phyloP scores from a whole-genome alignment of 2,329 filamentous ascomycete species.

The Colletotrichum sp. region DNA sequence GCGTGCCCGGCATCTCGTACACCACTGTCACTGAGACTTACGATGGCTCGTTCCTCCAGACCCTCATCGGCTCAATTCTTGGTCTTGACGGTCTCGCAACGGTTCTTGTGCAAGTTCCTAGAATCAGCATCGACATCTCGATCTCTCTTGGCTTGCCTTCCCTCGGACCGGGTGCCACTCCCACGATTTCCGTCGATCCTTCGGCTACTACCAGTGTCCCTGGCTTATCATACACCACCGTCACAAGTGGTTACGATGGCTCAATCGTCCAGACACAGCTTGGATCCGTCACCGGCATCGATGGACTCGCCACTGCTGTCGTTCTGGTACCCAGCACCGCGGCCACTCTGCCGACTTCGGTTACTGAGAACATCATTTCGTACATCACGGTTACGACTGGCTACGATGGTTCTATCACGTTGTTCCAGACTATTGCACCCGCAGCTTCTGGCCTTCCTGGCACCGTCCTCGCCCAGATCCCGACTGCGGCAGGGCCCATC shows the following conservation, averaged over 20 bases:
- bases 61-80: not conserved
- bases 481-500: not conserved
- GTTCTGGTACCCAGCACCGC: not conserved
- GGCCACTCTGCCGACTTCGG: not conserved
- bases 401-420: not conserved
- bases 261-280: not conserved
- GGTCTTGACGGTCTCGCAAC: not conserved
- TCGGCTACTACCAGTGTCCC: not conserved
- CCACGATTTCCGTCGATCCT: not conserved
- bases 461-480: conserved; percentile 3
- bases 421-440: not conserved
- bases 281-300: not conserved
- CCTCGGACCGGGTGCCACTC: not conserved
- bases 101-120: not conserved
- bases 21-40: not conserved
- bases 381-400: conserved; percentile 10
- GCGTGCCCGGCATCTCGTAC: not conserved
- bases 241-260: conserved; percentile 6
- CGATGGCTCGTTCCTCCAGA: not conserved
- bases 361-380: conserved; percentile 1
- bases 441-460: conserved; percentile 12
- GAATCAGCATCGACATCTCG: not conserved
- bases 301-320: conserved; percentile 7
- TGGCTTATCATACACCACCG: not conserved
- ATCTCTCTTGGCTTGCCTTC: not conserved